Evolutionary conservation across 371 early-diverging fungal species (phyloP).

Genomic region (Mortierella polycephala): DNA sequence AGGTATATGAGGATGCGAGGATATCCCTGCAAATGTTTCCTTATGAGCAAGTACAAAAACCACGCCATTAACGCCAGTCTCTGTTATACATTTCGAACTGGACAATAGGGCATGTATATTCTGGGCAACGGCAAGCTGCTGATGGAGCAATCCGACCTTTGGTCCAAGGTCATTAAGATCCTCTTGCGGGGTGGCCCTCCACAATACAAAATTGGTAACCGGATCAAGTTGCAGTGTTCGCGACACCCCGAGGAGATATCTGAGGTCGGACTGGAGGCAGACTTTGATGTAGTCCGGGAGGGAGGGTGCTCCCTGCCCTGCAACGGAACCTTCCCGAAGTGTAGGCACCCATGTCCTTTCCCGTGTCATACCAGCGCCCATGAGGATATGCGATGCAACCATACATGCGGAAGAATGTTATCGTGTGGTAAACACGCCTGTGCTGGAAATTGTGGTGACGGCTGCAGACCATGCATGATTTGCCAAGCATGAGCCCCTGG

Average conservation of each 20-base stretch:
- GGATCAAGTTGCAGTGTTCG: conserved; percentile 57
- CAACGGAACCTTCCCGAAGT: conserved; percentile 38
- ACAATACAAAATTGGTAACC: conserved; percentile 51
- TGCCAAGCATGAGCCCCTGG: conserved; percentile 3
- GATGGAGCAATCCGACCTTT: conserved; percentile 64
- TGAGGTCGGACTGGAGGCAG: conserved; percentile 61
- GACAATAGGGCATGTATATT: conserved; percentile 72
- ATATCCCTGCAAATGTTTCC: no score
- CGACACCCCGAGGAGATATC: conserved; percentile 57
- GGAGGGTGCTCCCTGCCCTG: conserved; percentile 66
- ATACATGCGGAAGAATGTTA: conserved; percentile 20
- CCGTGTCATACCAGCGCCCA: conserved; percentile 30
- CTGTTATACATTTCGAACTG: neutral
- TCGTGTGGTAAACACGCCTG: conserved; percentile 28
- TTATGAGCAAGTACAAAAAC: no score
- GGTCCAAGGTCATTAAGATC: conserved; percentile 60
- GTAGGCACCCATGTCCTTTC: conserved; percentile 37
- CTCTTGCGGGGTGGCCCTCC: conserved; percentile 43
- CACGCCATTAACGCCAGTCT: no score
- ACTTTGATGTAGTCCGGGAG: conserved; percentile 58
- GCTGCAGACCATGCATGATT: conserved; percentile 15
- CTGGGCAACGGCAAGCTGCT: conserved; percentile 73
- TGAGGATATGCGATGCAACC: conserved; percentile 21
- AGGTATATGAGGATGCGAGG: conserved; percentile 10
- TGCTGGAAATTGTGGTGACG: conserved; percentile 13